Evolutionary conservation across 305 asterid genomes (phyloP).

Genomic region (Solanum hybrid): DNA sequence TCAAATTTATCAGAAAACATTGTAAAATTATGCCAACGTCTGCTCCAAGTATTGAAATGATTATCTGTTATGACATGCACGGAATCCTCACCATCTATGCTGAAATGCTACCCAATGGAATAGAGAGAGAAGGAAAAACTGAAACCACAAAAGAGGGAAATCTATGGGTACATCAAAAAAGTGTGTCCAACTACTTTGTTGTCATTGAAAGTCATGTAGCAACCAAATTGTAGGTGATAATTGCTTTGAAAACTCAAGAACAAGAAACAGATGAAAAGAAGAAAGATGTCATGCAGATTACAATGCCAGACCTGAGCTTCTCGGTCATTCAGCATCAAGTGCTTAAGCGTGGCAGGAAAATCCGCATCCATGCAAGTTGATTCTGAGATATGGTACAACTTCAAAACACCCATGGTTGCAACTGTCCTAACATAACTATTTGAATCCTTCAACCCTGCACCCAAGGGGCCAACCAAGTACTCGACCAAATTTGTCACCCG

Average conservation of each 20-base stretch:
- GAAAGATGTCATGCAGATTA: neutral
- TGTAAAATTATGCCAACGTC: neutral
- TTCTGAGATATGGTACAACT: constrained; percentile 82
- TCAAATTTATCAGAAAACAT: neutral
- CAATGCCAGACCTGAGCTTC: constrained; percentile 76
- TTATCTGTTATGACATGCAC: neutral
- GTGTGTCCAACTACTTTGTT: neutral
- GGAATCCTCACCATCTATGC: neutral
- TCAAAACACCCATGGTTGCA: constrained; percentile 83
- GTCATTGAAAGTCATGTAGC: neutral
- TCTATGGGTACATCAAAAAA: neutral
- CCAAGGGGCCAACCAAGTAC: constrained; percentile 92
- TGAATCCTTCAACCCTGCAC: constrained; percentile 82
- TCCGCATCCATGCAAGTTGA: constrained; percentile 91
- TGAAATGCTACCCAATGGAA: neutral
- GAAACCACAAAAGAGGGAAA: neutral
- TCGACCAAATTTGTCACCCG: constrained; percentile 96
- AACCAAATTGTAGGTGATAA: neutral
- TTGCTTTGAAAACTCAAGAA: neutral
- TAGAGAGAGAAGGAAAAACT: neutral
- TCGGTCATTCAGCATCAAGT: constrained; percentile 84
- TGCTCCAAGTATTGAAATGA: neutral
- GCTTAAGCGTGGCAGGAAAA: constrained; percentile 75
- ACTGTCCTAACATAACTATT: constrained; percentile 87
- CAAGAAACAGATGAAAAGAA: neutral